These are phyloP conservation scores for Leccinum boreale DNA, from an alignment of 768 basidiomycete species.

Conservation along the genomic window DNA sequence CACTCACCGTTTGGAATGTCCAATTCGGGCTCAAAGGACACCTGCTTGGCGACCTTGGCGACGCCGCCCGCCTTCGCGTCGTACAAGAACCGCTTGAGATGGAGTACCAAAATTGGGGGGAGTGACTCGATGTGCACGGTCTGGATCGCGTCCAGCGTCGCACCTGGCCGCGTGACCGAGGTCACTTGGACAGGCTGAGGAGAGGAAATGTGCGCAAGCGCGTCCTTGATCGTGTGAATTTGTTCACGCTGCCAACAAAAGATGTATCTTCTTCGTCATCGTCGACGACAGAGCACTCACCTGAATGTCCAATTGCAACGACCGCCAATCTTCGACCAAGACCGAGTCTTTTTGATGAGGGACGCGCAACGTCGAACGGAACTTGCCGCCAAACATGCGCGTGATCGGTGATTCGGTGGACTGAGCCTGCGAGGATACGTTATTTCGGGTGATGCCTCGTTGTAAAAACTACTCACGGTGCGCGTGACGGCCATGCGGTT, in stretches of 20 bases:
- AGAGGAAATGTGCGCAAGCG: conserved; percentile 70
- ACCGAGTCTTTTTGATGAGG: conserved; percentile 85
- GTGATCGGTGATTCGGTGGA: conserved; percentile 84
- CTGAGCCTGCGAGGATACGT: conserved; percentile 49
- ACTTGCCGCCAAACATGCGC: conserved; percentile 89
- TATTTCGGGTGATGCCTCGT: neutral
- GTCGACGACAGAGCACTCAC: conserved; percentile 32
- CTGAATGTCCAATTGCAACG: conserved; percentile 86
- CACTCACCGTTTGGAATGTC: conserved; percentile 63
- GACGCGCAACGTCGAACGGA: conserved; percentile 77
- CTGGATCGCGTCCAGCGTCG: conserved; percentile 68
- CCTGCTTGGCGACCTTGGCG: conserved; percentile 82
- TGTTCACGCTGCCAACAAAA: conserved; percentile 52
- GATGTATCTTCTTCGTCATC: neutral
- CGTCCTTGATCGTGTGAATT: conserved; percentile 79
- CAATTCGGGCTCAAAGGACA: conserved; percentile 74
- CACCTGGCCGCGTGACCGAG: conserved; percentile 50
- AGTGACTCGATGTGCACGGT: conserved; percentile 75
- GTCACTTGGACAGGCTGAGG: conserved; percentile 80
- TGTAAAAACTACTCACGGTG: conserved; percentile 49
- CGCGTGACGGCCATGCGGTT: conserved; percentile 74
- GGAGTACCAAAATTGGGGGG: conserved; percentile 81
- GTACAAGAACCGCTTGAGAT: conserved; percentile 90
- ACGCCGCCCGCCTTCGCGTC: conserved; percentile 72
- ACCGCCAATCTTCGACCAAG: conserved; percentile 89